Base-by-base conservation (phyloP, 352 stramenopile species). In the Globisporangium viniferum region DNA sequence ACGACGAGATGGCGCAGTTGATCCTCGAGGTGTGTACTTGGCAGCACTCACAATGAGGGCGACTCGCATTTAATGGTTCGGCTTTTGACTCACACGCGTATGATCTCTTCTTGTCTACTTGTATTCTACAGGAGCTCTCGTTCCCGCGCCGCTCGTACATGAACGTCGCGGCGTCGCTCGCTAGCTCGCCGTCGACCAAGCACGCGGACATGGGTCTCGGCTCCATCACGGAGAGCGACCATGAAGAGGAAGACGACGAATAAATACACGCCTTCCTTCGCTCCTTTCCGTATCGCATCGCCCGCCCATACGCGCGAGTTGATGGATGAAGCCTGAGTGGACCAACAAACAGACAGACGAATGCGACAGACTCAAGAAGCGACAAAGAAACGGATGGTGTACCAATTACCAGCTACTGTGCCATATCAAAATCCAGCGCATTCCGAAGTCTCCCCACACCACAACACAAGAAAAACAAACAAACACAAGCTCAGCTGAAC, bases 1-100 rank as follows among this genome's bases (percentile, higher is more conserved):
- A 91, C 71, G 85, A 93, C 73, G 85, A 93, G 70, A 78, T 91
- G 76, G 75, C 82, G 64, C 84, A 91, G 72, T 63, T 89, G 44
- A 90, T 92, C 64, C 84, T 91, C 59, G 82, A 92, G 81, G 83
- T 91, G 67, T 44, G 44, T 22, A 20, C 15, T 2, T 18, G 9
- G 18, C 9, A n/a, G 73, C 29, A 64, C 35, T 29, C 49, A 8
- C 20, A 8, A 4, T 51, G 15, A 24, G 31, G 14, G 39, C 39
- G 14, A 20, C 39, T 46, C 12, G 39, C 12, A 12, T 20, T 29
- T 7, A 8, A 12, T 31, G n/a, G 49, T 18, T 29, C 49, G 49
- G 22, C 49, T 56, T 55, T 4, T 57, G 22, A 46, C 39, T 65
- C 5, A 54, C 46, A 27, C 41, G 24, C 22, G 8, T 64, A n/a